Conservation (phyloP, 345 rosid species). For the Corchorus capsularis region DNA sequence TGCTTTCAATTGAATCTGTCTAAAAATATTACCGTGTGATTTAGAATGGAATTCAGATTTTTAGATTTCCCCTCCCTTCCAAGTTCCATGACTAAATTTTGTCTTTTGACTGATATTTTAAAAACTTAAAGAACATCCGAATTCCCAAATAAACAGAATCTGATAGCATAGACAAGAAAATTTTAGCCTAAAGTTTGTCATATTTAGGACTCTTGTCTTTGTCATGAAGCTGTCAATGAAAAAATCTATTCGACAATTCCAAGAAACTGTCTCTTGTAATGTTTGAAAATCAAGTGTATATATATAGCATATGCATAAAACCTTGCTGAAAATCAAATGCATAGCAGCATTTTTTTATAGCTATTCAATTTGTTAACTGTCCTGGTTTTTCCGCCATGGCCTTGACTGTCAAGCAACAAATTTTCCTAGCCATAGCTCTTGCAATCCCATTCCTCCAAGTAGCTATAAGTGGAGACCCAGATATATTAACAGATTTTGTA, state of each 20-base stretch:
- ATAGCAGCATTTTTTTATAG: not conserved
- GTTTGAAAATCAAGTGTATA: too few relatives aligned
- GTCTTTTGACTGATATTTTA: too few relatives aligned
- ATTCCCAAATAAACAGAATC: not conserved
- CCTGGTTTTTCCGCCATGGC: conserved; percentile 3
- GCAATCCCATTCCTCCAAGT: not conserved
- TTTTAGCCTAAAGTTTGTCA: not conserved
- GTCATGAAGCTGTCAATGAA: not conserved
- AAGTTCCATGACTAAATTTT: too few relatives aligned
- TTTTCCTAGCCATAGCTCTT: not conserved
- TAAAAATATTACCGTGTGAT: too few relatives aligned
- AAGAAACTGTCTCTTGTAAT: not conserved
- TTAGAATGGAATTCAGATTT: too few relatives aligned
- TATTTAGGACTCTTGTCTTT: not conserved
- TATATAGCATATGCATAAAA: not conserved
- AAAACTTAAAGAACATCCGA: too few relatives aligned
- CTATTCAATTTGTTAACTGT: not conserved
- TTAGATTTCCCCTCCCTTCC: too few relatives aligned
- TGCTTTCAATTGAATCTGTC: too few relatives aligned
- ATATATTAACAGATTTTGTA: conserved; percentile 5
- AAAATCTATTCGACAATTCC: not conserved
- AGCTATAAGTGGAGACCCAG: conserved; percentile 7
- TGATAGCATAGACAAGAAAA: conserved; percentile 11
- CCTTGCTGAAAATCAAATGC: not conserved
- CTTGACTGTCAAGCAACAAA: not conserved